Conservation (phyloP, 371 early-diverging fungal species). For the Syncephalastrum contaminatum region DNA sequence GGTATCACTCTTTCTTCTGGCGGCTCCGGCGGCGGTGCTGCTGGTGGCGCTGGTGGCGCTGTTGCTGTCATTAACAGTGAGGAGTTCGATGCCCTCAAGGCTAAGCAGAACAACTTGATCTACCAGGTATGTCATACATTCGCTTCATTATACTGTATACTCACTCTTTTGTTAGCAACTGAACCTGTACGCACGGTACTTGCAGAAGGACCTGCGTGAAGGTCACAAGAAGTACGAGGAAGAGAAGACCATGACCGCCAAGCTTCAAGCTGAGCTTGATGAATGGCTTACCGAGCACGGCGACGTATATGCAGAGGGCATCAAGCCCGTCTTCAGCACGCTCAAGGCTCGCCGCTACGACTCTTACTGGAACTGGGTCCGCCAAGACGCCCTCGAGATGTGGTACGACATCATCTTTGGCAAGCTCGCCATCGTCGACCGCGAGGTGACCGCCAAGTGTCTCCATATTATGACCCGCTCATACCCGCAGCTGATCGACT, state of each 20-base stretch:
- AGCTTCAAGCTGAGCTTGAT: constrained; percentile 85
- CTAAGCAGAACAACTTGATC: constrained; percentile 79
- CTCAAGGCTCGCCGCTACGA: constrained; percentile 90
- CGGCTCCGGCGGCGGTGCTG: constrained; percentile 54
- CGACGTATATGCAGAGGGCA: constrained; percentile 84
- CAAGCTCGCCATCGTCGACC: constrained; percentile 84
- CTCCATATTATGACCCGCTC: constrained; percentile 93
- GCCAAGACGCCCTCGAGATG: constrained; percentile 88
- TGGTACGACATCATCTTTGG: constrained; percentile 94
- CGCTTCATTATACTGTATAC: background rate
- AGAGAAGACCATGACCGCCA: constrained; percentile 63
- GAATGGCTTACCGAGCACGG: constrained; percentile 91
- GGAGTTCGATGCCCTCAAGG: constrained; percentile 82
- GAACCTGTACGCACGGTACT: constrained; percentile 84
- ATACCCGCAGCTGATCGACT: constrained; percentile 75
- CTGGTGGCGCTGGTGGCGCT: constrained; percentile 60
- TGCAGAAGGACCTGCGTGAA: constrained; percentile 84
- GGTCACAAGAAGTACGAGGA: constrained; percentile 73
- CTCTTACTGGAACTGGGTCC: constrained; percentile 98
- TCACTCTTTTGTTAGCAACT: constrained; percentile 56
- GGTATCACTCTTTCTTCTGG: constrained; percentile 73
- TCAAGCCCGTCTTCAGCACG: constrained; percentile 78
- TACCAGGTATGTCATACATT: constrained; percentile 39
- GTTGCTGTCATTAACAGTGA: constrained; percentile 84
- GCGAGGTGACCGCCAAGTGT: constrained; percentile 90